Evolutionary conservation across 2,329 filamentous ascomycete genomes (phyloP).

Genomic region (Colletotrichum salicis): DNA sequence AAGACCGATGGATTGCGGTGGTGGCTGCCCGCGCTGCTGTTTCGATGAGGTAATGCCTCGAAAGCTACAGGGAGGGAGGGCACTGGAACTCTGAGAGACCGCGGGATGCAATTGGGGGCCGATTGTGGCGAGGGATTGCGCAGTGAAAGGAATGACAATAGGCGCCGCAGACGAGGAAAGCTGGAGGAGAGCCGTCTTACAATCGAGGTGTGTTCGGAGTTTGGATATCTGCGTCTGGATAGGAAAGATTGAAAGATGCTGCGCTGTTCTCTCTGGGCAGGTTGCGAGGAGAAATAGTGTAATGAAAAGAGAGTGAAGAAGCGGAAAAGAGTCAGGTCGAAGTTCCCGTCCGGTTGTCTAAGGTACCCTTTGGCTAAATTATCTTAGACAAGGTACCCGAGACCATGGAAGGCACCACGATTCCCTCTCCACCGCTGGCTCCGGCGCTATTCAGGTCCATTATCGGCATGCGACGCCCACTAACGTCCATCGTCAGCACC

Average conservation of each 20-base stretch:
- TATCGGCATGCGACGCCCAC: background rate
- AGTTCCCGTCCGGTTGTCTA: background rate
- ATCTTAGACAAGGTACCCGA: conserved; percentile 32
- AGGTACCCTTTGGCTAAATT: conserved; percentile 6
- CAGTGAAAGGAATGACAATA: background rate
- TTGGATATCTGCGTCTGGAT: background rate
- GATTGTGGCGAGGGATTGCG: background rate
- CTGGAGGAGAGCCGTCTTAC: background rate
- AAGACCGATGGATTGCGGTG: conserved; percentile 19
- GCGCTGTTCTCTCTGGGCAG: background rate
- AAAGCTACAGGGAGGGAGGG: background rate
- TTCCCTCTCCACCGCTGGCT: conserved; percentile 2
- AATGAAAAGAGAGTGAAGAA: background rate
- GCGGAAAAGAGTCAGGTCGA: background rate
- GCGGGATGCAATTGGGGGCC: conserved; percentile 19
- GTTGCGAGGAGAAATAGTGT: background rate
- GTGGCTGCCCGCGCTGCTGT: conserved; percentile 19
- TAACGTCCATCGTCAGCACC: background rate
- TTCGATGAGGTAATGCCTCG: conserved; percentile 32
- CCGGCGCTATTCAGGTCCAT: conserved; percentile 2
- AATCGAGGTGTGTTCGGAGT: background rate
- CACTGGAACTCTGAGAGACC: background rate
- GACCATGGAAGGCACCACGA: conserved; percentile 6
- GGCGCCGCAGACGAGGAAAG: background rate
- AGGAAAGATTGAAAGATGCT: background rate